These are phyloP conservation scores for Phalaenopsis equestris DNA, from an alignment of 106 monocot species.

Conservation along the genomic window DNA sequence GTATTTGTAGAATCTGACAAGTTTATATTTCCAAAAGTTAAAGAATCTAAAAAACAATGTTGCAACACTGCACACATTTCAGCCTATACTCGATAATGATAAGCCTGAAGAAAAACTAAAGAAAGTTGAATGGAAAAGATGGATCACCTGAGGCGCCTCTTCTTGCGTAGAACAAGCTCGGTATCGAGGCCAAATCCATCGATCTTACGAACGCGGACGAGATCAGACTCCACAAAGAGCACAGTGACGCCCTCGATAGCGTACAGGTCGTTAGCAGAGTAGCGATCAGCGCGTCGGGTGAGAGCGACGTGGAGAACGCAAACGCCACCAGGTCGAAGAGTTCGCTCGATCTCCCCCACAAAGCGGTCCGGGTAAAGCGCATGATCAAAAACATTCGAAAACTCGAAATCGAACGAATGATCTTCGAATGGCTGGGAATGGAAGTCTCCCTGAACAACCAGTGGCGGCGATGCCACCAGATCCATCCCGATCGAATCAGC, in stretches of 20 bases:
- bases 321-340: constrained; percentile 56
- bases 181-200: constrained; percentile 90
- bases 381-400: constrained; percentile 93
- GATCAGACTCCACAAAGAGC: constrained; percentile 40
- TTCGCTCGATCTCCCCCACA: constrained; percentile 69
- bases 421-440: constrained; percentile 69
- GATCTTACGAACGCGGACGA: constrained; percentile 41
- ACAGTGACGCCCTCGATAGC: constrained; percentile 44
- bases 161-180: constrained; percentile 62
- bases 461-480: constrained; percentile 62
- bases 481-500: constrained; percentile 63
- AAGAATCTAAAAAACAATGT: too few species aligned
- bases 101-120: too few species aligned
- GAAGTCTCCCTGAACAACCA: constrained; percentile 77
- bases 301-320: constrained; percentile 65
- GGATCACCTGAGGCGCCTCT: constrained; percentile 6
- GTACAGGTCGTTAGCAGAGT: constrained; percentile 75
- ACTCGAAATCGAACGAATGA: constrained; percentile 77
- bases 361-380: constrained; percentile 78
- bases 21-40: too few species aligned
- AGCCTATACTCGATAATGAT: too few species aligned
- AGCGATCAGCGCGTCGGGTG: constrained; percentile 57
- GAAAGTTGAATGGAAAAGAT: too few species aligned
- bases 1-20: too few species aligned
- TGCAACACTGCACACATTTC: too few species aligned